These are phyloP conservation scores for Candida jianshihensis DNA, from an alignment of 805 yeast genomes.

Conservation along the genomic window DNA sequence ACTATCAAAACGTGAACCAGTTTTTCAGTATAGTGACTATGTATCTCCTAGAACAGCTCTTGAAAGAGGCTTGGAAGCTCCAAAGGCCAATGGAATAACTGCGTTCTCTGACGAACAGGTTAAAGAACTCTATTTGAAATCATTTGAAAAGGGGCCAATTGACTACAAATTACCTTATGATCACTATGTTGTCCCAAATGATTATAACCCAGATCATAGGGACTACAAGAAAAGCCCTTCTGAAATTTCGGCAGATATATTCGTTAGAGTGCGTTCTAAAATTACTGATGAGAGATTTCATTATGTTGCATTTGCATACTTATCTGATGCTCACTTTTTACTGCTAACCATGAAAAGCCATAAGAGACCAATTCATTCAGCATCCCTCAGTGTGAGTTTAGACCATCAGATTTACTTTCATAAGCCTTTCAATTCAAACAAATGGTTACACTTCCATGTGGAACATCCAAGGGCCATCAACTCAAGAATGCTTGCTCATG, in stretches of 20 bases:
- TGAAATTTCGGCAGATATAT: slow-evolving; percentile 14
- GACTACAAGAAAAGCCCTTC: slow-evolving; percentile 12
- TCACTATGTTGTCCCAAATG: slow-evolving; percentile 25
- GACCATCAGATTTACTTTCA: slow-evolving; percentile 68
- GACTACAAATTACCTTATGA: slow-evolving; percentile 30
- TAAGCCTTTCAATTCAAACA: slow-evolving; percentile 36
- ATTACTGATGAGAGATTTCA: slow-evolving; percentile 29
- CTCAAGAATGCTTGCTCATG: slow-evolving; percentile 49
- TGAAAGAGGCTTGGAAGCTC: not conserved
- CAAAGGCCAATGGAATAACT: not conserved
- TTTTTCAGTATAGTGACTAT: slow-evolving; percentile 9
- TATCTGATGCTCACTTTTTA: slow-evolving; percentile 52
- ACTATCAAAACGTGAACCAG: slow-evolving; percentile 14
- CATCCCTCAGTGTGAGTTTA: slow-evolving; percentile 49
- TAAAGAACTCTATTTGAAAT: slow-evolving; percentile 20
- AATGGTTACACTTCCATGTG: slow-evolving; percentile 47
- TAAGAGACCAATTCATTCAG: slow-evolving; percentile 36
- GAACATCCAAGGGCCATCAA: slow-evolving; percentile 42
- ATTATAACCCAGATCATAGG: slow-evolving; percentile 10
- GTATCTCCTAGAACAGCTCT: not conserved
- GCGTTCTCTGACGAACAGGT: not conserved
- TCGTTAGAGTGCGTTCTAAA: slow-evolving; percentile 9
- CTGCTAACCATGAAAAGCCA: slow-evolving; percentile 46
- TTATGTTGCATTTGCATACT: slow-evolving; percentile 51
- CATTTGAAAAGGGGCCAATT: slow-evolving; percentile 26